Percentiles rank a stretch among this genome's conserved stretches.
These are phyloP conservation scores for Phytophthora pseudosyringae DNA, from an alignment of 352 stramenopile species.

Conservation along the genomic window DNA sequence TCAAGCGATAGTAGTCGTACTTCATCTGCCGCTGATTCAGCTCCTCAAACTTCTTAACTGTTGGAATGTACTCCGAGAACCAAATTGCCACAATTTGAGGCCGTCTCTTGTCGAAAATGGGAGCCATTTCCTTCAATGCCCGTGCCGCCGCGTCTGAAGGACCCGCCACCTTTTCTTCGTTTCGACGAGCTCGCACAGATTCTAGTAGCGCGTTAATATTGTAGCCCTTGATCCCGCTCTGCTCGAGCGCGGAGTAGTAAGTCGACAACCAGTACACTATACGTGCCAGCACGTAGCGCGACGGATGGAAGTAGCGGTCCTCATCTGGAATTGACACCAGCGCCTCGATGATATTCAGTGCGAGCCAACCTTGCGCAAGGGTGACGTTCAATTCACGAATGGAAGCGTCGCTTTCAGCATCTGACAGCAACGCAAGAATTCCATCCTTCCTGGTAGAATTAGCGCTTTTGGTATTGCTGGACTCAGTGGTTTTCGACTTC, in stretches of 20 bases:
- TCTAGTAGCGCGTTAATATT: conserved; percentile 23
- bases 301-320: conserved; percentile 85
- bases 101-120: conserved; percentile 72
- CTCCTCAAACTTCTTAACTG: conserved; percentile 79
- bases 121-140: conserved; percentile 59
- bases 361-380: conserved; percentile 45
- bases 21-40: conserved; percentile 86
- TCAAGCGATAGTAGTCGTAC: conserved; percentile 77
- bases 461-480: conserved; percentile 15
- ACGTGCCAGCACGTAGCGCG: conserved; percentile 62
- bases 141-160: conserved; percentile 41
- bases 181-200: conserved; percentile 33
- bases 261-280: conserved; percentile 59
- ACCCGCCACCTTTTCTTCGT: conserved; percentile 22
- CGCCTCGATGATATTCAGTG: conserved; percentile 76
- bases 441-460: conserved; percentile 51
- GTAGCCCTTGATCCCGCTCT: conserved; percentile 19
- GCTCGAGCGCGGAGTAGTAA: conserved; percentile 33
- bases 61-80: conserved; percentile 76
- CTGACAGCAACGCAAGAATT: conserved; percentile 44
- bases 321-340: conserved; percentile 79
- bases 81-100: conserved; percentile 73
- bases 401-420: conserved; percentile 16
- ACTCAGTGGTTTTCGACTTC: background rate
- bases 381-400: conserved; percentile 27